These are phyloP conservation scores for Geum urbanum DNA, from an alignment of 306 rosid species.

Conservation along the genomic window DNA sequence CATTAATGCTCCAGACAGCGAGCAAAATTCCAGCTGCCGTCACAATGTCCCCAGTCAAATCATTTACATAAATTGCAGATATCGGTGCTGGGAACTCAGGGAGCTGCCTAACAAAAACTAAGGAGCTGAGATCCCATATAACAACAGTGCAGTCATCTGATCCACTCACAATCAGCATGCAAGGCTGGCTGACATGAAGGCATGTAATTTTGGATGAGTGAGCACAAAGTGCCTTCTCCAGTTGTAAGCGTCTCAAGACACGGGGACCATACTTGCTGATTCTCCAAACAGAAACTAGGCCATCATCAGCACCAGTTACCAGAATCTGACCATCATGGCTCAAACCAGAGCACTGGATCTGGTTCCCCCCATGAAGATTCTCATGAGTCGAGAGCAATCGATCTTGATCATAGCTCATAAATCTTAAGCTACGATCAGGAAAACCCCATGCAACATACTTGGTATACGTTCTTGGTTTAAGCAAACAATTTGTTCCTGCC, in stretches of 20 bases:
- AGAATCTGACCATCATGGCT: conserved; percentile 87
- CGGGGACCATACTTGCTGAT: conserved; percentile 67
- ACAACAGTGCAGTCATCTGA: conserved; percentile 94
- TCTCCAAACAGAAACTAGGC: conserved; percentile 92
- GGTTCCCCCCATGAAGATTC: conserved; percentile 90
- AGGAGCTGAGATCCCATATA: conserved; percentile 96
- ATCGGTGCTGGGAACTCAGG: conserved; percentile 85
- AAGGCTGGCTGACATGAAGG: conserved; percentile 95
- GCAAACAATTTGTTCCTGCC: conserved; percentile 64
- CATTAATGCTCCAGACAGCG: conserved; percentile 93
- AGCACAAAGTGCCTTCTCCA: conserved; percentile 90
- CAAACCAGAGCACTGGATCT: conserved; percentile 75
- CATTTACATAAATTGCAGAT: conserved; percentile 86
- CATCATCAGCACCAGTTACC: conserved; percentile 98
- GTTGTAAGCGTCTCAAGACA: conserved; percentile 52
- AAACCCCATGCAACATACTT: conserved; percentile 97
- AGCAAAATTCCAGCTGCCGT: conserved; percentile 94
- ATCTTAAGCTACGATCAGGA: conserved; percentile 92
- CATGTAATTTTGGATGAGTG: conserved; percentile 83
- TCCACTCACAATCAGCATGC: conserved; percentile 95
- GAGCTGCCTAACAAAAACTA: conserved; percentile 89
- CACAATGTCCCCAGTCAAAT: conserved; percentile 90
- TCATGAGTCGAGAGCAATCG: conserved; percentile 92
- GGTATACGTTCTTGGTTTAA: conserved; percentile 89
- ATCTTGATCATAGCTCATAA: conserved; percentile 90